Evolutionary conservation across 148 eudicot species (phyloP), one percentile per base, ranked within the genome.

Genomic region (Rhododendron henanense): DNA sequence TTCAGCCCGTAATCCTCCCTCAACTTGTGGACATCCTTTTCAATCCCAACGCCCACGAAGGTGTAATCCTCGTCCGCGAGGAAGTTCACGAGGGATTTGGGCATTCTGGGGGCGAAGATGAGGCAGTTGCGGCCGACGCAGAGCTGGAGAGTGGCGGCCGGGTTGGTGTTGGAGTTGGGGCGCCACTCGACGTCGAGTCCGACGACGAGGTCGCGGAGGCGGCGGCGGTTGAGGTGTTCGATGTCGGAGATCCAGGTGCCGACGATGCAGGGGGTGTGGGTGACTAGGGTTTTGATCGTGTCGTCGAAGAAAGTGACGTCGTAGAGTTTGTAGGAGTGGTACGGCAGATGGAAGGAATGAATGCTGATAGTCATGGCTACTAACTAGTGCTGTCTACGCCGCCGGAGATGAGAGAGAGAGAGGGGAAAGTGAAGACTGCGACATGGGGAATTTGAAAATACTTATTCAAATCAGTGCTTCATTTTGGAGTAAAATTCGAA

Each of bases 181-280:
- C 84, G 71, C 87, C 85, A 86, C 59, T 81, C 85, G 44, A 81
- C 23, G 74, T 86, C 87, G 73, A 86, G 45, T 18, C 87, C 87
- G 57, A 86, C 81, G 15, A 86, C 9, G 55, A 86, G 79, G 1
- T 44, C 25, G n/a, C 63, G 63, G 35, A 31, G 78, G n/a, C 48
- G 35, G 67, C 4, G 65, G 67, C 10, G 63, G 79, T 85, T 67
- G 51, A 63, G 75, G 67, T 9, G 23, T 33, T 79, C 65, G 1
- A 73, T 85, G 13, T 85, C 87, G 65, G 83, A 39, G 79, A 85
- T 85, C 87, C 87, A 85, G 13, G 79, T 51, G 55, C 81, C 84
- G 33, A 86, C 84, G 55, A 48, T 67, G 73, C 53, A 86, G 21
- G 87, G 71, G 7, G 84, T 81, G 71, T n/a, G 1, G 50, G 87